Evolutionary conservation across 306 rosid species (phyloP).

Genomic region (Echinosophora koreensis): DNA sequence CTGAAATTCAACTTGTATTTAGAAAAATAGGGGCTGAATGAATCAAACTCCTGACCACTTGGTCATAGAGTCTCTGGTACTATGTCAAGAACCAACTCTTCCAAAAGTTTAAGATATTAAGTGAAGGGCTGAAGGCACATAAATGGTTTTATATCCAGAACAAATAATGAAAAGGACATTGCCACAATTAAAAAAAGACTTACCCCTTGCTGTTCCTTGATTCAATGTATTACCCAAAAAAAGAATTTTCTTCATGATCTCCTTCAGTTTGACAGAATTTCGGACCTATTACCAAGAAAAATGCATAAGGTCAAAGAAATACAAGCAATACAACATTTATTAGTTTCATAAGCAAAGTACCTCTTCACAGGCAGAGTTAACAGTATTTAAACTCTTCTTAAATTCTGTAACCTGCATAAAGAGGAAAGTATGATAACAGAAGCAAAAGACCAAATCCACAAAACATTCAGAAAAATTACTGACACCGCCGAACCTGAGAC

Average conservation of each 20-base stretch:
- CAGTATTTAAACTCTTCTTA: conserved; percentile 78
- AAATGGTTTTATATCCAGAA: conserved; percentile 11
- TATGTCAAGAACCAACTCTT: too few relatives aligned
- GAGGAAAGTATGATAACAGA: conserved; percentile 44
- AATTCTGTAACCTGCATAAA: conserved; percentile 80
- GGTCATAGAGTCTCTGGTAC: too few relatives aligned
- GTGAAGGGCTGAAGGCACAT: background rate
- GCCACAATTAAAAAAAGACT: conserved; percentile 41
- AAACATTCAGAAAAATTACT: conserved; percentile 44
- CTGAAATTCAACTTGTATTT: too few relatives aligned
- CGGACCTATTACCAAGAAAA: conserved; percentile 69
- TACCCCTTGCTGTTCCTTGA: conserved; percentile 99
- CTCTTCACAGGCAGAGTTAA: conserved; percentile 92
- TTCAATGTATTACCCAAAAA: conserved; percentile 91
- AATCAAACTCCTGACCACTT: too few relatives aligned
- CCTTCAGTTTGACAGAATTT: conserved; percentile 80
- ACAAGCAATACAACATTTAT: conserved; percentile 32
- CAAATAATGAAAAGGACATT: conserved; percentile 22
- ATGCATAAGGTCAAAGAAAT: conserved; percentile 46
- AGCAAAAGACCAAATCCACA: conserved; percentile 31
- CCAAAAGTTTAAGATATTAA: too few relatives aligned
- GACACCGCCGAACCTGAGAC: conserved; percentile 80
- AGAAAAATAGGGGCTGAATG: too few relatives aligned
- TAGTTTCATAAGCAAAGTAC: conserved; percentile 55
- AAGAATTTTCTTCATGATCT: conserved; percentile 86